Evolutionary conservation across 352 stramenopile species (phyloP), one percentile per base, ranked within the genome.

Genomic region (Peronospora tabacina): DNA sequence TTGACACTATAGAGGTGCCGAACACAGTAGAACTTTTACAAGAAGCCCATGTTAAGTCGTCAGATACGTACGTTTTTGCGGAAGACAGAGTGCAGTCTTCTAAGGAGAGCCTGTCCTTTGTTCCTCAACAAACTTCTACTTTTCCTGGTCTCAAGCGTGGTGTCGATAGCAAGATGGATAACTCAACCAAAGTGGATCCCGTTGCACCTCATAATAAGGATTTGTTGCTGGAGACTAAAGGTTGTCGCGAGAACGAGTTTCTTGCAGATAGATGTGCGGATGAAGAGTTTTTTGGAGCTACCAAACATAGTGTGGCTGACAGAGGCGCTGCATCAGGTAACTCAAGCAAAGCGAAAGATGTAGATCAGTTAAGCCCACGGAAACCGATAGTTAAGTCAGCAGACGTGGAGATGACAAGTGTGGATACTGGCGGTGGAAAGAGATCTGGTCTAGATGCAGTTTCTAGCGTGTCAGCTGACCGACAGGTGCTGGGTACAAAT

Each of bases 351-450:
- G 5, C 15, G 17, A 17, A 55, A 7, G 26, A 54, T 47, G 5
- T 17, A 13, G 22, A 46, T 43, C n/a, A 44, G 11, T 35, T 17
- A 1, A 20, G 35, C 40, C 22, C 16, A 11, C n/a, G 12, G 19
- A 30, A 44, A 47, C n/a, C 39, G 19, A 19, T 44, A 28, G 13
- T 8, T 20, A 19, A 11, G 13, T 5, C 10, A 41, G 29, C 37
- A 22, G 41, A 65, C 46, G 39, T 59, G 9, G 42, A 58, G 32
- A 54, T 59, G 49, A 32, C 47, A 55, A 48, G 13, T 44, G 33
- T 33, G 12, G 35, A 49, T 45, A 5, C 32, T 11, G 17, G 38
- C 19, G 41, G 40, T 3, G 39, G 48, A 10, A 44, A 29, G 6
- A 29, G 9, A n/a, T 33, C n/a, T 46, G 19, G 5, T 24, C 17